A percentile compares a stretch with the other conserved stretches of the same genome.
phyloP scores from a whole-genome alignment of 2,329 filamentous ascomycete species.

The Phoma sp. region DNA sequence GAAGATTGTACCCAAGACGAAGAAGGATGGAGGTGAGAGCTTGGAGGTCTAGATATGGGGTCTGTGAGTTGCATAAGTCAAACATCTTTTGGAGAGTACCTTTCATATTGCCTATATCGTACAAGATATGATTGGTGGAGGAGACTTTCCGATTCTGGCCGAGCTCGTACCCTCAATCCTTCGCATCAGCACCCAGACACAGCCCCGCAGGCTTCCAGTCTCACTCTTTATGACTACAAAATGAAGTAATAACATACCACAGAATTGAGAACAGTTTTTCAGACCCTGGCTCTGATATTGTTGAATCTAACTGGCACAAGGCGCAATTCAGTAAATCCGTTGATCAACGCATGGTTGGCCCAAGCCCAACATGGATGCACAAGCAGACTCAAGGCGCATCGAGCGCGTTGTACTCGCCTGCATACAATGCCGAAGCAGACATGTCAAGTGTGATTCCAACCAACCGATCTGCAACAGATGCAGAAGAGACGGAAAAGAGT shows the following conservation, averaged over 20 bases:
- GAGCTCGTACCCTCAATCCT: background rate
- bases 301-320: background rate
- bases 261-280: background rate
- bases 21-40: constrained; percentile 27
- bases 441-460: constrained; percentile 45
- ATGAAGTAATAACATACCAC: too few relatives aligned
- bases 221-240: background rate
- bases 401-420: constrained; percentile 43
- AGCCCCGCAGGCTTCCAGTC: constrained; percentile 7
- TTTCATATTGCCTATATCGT: background rate
- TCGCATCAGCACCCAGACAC: background rate
- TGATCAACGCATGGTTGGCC: background rate
- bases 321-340: background rate
- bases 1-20: constrained; percentile 71
- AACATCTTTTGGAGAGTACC: background rate
- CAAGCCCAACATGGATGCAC: constrained; percentile 27
- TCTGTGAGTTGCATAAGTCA: too few relatives aligned
- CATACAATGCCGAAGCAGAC: constrained; percentile 41
- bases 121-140: background rate
- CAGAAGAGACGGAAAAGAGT: constrained; percentile 42
- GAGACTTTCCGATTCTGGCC: background rate
- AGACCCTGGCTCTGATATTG: too few relatives aligned
- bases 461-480: constrained; percentile 42
- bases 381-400: constrained; percentile 26
- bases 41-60: constrained; percentile 6